phyloP scores from a whole-genome alignment of 768 basidiomycete genomes.

The Pleurotus djamor region DNA sequence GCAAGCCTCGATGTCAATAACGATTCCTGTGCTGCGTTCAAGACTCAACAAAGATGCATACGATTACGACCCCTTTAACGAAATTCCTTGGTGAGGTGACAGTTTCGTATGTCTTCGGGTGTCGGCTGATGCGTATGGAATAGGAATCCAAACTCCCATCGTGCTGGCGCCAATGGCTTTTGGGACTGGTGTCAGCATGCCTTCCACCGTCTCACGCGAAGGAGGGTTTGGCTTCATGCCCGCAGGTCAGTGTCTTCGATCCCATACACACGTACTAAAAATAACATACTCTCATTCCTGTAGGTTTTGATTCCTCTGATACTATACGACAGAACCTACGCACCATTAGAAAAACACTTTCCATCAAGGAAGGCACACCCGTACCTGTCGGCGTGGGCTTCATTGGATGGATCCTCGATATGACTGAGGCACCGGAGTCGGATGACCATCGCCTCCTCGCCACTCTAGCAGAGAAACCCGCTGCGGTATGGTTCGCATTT shows the following conservation, averaged over 20 bases:
- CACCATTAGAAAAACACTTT: constrained; percentile 31
- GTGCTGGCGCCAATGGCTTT: constrained; percentile 59
- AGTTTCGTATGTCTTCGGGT: too few relatives aligned
- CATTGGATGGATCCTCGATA: constrained; percentile 55
- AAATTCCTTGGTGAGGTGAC: not conserved
- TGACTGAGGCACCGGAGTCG: constrained; percentile 20
- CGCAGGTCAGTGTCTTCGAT: constrained; percentile 32
- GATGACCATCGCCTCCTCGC: constrained; percentile 35
- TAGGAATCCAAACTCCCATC: constrained; percentile 46
- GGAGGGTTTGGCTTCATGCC: constrained; percentile 60
- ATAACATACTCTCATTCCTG: not conserved
- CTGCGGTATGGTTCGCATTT: constrained; percentile 63
- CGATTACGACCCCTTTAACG: not conserved
- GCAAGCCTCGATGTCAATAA: too few relatives aligned
- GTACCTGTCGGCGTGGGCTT: constrained; percentile 60
- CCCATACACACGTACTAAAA: not conserved
- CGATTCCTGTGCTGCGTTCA: too few relatives aligned
- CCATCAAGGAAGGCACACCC: constrained; percentile 21
- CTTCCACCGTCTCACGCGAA: constrained; percentile 43
- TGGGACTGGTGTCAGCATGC: constrained; percentile 27
- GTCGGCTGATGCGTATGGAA: constrained; percentile 12
- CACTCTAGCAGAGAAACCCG: constrained; percentile 43
- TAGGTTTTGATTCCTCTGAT: constrained; percentile 36
- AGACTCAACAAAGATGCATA: not conserved
- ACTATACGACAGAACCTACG: constrained; percentile 36